Conservation (phyloP, 768 basidiomycete genomes). For the Russula sp. region DNA sequence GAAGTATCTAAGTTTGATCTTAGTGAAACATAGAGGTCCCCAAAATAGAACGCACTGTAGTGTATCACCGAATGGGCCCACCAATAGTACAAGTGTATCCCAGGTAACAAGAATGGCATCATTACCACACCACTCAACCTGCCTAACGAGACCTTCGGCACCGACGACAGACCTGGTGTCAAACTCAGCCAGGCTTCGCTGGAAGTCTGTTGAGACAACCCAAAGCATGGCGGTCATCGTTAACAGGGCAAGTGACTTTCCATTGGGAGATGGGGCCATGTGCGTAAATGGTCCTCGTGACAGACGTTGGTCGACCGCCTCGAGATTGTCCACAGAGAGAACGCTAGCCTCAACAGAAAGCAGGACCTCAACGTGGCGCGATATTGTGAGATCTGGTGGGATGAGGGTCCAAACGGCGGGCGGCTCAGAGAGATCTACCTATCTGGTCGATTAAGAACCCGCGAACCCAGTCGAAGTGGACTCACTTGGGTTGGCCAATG, state of each 20-base stretch:
- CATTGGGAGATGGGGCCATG: slow-evolving; percentile 88
- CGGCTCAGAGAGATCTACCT: slow-evolving; percentile 63
- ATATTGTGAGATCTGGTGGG: slow-evolving; percentile 83
- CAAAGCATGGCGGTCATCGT: slow-evolving; percentile 69
- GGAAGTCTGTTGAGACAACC: slow-evolving; percentile 95
- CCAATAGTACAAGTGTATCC: slow-evolving; percentile 68
- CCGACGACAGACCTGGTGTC: slow-evolving; percentile 54
- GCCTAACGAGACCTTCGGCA: slow-evolving; percentile 53
- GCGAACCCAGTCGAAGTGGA: slow-evolving; percentile 18
- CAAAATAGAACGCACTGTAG: slow-evolving; percentile 54
- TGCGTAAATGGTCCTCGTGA: slow-evolving; percentile 85
- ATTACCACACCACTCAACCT: slow-evolving; percentile 94
- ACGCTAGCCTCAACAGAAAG: slow-evolving; percentile 78
- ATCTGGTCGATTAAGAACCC: slow-evolving; percentile 7
- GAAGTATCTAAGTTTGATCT: slow-evolving; percentile 45
- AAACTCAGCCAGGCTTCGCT: slow-evolving; percentile 82
- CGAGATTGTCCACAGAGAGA: slow-evolving; percentile 81
- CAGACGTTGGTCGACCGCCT: slow-evolving; percentile 81
- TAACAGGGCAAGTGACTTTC: slow-evolving; percentile 82
- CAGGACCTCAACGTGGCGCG: slow-evolving; percentile 85
- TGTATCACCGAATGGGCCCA: slow-evolving; percentile 89
- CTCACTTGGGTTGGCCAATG: slow-evolving; percentile 70
- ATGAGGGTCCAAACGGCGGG: slow-evolving; percentile 86
- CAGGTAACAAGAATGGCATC: slow-evolving; percentile 89
- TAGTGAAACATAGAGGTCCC: slow-evolving; percentile 1